These are phyloP conservation scores for Meyerozyma elateridarum DNA, from an alignment of 1,139 yeast species.

Conservation along the genomic window DNA sequence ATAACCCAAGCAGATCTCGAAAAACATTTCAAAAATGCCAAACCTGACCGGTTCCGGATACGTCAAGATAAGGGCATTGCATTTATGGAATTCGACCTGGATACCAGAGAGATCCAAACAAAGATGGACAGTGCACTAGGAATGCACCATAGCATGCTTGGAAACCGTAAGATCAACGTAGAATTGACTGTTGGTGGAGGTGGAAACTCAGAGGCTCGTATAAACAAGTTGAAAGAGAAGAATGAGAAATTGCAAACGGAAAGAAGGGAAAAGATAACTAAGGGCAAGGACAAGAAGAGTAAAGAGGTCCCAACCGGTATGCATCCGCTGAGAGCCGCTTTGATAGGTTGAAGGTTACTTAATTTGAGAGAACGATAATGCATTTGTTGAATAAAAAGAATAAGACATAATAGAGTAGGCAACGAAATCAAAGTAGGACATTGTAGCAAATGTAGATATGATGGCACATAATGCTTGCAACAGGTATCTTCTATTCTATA, in stretches of 20 bases:
- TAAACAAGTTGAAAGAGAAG: slow-evolving; percentile 70
- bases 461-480: too few species aligned
- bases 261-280: slow-evolving; percentile 46
- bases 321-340: slow-evolving; percentile 57
- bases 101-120: slow-evolving; percentile 59
- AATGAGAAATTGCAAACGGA: slow-evolving; percentile 70
- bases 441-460: too few species aligned
- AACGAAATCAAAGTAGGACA: slow-evolving; percentile 4
- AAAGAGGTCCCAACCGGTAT: slow-evolving; percentile 29
- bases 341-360: slow-evolving; percentile 23
- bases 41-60: slow-evolving; percentile 71
- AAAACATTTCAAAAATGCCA: slow-evolving; percentile 69
- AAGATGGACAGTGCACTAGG: slow-evolving; percentile 79
- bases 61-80: slow-evolving; percentile 89
- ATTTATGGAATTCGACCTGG: slow-evolving; percentile 76
- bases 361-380: background rate
- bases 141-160: slow-evolving; percentile 70
- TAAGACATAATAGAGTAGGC: slow-evolving; percentile 3
- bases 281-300: slow-evolving; percentile 28
- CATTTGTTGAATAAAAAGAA: slow-evolving; percentile 4
- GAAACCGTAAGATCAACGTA: slow-evolving; percentile 78
- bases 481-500: too few species aligned
- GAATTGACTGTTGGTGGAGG: slow-evolving; percentile 98
- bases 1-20: slow-evolving; percentile 56
- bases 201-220: slow-evolving; percentile 73